Evolutionary conservation across 2,329 filamentous ascomycete species (phyloP), one percentile per base, ranked within the genome.

Genomic region (Pseudocercospora macadamiae): DNA sequence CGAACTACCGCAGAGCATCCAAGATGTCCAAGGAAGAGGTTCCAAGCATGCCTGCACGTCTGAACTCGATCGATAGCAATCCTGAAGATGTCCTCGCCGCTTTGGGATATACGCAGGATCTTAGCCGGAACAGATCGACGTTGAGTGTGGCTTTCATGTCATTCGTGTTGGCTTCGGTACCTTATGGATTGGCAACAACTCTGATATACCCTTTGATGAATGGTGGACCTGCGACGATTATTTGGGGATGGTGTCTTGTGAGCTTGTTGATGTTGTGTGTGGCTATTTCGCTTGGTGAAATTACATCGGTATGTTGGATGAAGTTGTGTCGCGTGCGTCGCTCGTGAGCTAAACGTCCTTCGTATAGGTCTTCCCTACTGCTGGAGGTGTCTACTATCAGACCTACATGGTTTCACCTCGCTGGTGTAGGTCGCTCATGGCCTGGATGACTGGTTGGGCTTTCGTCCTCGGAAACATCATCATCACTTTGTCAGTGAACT

Each of bases 401-500:
- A 87, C 88, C 4, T 91, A 89, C 70, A 90, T 90, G 85, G 82
- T 92, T 12, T 82, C 88, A 0, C 81, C 86, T 16, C 72, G 81
- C 23, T 74, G 73, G 14, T 88, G 83, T 76, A 85, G 88, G 54
- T 83, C 82, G 39, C 76, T 89, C 14, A 80, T 87, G 14, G 86
- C 86, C 28, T 91, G 87, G 84, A 84, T 89, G 51, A 89, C 86
- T 64, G 89, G 89, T 60, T 92, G 89, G 89, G 79, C 88, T 19
- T 92, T 89, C 71, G 83, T 90, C 16, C 86, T 91, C 52, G 90
- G 90, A 59, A 92, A 92, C 76, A 88, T 91, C 73, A 91, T 88
- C 65, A 93, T 93, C 66, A 91, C 89, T 0, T 79, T 91, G n/a
- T 84, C 88, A n/a, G 89, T 91, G 71, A 90, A 90, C 77, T 92